Evolutionary conservation across 1,284 basidiomycete species (phyloP).

Genomic region (Microbotryomycetes sp.): DNA sequence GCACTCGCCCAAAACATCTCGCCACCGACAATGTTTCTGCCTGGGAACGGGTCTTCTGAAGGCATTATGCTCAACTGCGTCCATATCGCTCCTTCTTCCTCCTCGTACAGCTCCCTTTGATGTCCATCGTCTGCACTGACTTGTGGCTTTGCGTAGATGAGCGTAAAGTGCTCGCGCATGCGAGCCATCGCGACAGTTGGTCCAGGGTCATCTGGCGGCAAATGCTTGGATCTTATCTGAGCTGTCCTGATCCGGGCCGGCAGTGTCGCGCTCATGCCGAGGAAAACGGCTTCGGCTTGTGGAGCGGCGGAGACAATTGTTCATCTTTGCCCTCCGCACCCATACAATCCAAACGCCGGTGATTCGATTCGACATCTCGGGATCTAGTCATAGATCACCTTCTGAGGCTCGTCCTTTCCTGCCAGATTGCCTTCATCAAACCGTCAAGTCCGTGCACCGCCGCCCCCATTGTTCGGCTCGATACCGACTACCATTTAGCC

Average conservation of each 20-base stretch:
- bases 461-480: neutral
- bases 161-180: neutral
- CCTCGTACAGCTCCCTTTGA: neutral
- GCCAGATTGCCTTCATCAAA: too few species aligned
- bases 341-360: too few species aligned
- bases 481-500: neutral
- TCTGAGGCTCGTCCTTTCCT: too few species aligned
- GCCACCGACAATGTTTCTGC: constrained; percentile 2
- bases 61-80: constrained; percentile 9
- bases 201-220: too few species aligned
- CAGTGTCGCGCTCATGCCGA: too few species aligned
- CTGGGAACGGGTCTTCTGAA: constrained; percentile 19
- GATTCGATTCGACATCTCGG: too few species aligned
- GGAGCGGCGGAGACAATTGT: too few species aligned
- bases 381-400: too few species aligned
- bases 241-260: too few species aligned
- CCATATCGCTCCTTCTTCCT: neutral
- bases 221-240: too few species aligned
- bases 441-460: neutral
- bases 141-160: neutral
- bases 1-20: constrained; percentile 22
- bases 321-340: too few species aligned
- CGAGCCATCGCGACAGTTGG: constrained; percentile 4
- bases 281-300: too few species aligned
- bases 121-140: neutral